These are phyloP conservation scores for Fusarium falciforme DNA, from an alignment of 2,329 filamentous ascomycete genomes.

Conservation along the genomic window DNA sequence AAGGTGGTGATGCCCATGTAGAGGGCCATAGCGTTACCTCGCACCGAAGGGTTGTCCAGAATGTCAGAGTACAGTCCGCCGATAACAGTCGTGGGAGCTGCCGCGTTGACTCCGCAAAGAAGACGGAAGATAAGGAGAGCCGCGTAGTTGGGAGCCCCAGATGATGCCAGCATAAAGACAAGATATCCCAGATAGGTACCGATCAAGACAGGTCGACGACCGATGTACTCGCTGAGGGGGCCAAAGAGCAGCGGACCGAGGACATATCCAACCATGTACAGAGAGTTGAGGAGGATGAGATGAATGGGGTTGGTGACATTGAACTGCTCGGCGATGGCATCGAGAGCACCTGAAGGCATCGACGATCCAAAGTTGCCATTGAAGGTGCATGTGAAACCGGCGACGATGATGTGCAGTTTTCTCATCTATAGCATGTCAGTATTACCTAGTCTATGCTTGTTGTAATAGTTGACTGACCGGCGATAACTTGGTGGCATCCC, in stretches of 20 bases:
- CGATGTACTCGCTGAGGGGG: slow-evolving; percentile 50
- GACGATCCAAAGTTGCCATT: slow-evolving; percentile 52
- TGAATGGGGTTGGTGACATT: slow-evolving; percentile 39
- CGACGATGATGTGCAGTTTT: slow-evolving; percentile 50
- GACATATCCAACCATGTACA: slow-evolving; percentile 52
- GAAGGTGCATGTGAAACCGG: slow-evolving; percentile 52
- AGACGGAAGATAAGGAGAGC: slow-evolving; percentile 57
- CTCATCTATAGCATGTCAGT: slow-evolving; percentile 31
- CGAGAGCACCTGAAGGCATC: slow-evolving; percentile 51
- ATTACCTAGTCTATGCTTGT: neutral
- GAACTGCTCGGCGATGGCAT: slow-evolving; percentile 48
- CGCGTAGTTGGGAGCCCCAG: slow-evolving; percentile 56
- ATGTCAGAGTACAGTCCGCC: slow-evolving; percentile 50
- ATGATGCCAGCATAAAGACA: slow-evolving; percentile 49
- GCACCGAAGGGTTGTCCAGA: slow-evolving; percentile 45
- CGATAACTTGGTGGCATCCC: slow-evolving; percentile 48
- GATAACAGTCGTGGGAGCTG: slow-evolving; percentile 50
- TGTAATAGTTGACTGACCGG: slow-evolving; percentile 29
- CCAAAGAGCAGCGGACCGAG: slow-evolving; percentile 50
- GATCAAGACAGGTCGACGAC: slow-evolving; percentile 48
- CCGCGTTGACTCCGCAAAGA: slow-evolving; percentile 48
- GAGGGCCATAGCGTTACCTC: slow-evolving; percentile 48
- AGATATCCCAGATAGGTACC: slow-evolving; percentile 50
- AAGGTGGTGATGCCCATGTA: slow-evolving; percentile 51
- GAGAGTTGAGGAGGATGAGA: slow-evolving; percentile 50